These are phyloP conservation scores for Colletotrichum costaricense DNA, from an alignment of 2,329 filamentous ascomycete species.

Conservation along the genomic window DNA sequence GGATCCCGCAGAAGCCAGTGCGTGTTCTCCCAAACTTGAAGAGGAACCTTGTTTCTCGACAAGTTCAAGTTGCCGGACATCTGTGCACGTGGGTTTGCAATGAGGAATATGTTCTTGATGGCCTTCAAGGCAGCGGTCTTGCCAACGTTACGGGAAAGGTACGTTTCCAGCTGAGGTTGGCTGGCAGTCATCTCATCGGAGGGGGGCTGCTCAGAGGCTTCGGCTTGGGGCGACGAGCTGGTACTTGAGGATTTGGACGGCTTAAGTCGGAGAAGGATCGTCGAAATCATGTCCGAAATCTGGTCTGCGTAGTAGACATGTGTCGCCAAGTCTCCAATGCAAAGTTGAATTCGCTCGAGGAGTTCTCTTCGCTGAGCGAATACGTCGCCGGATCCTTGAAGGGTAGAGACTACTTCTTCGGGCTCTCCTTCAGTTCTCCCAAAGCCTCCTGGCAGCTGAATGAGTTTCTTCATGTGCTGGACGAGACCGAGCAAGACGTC, in stretches of 20 bases:
- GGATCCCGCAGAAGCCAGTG: constrained; percentile 90
- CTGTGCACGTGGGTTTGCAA: constrained; percentile 78
- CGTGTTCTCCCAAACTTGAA: constrained; percentile 95
- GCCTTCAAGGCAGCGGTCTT: constrained; percentile 78
- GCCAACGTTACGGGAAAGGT: constrained; percentile 64
- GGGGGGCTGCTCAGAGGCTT: constrained; percentile 56
- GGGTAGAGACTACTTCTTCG: constrained; percentile 45
- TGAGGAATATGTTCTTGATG: constrained; percentile 83
- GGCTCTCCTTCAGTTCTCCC: constrained; percentile 46
- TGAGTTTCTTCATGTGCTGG: constrained; percentile 81
- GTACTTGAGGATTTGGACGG: constrained; percentile 62
- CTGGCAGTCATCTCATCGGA: constrained; percentile 46
- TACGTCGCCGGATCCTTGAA: constrained; percentile 50
- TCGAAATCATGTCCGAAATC: constrained; percentile 91
- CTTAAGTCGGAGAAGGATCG: constrained; percentile 82
- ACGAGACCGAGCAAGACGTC: constrained; percentile 89
- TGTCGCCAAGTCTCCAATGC: constrained; percentile 90
- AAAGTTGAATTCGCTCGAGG: constrained; percentile 74
- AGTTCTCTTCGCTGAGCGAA: constrained; percentile 71
- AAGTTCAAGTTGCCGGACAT: constrained; percentile 71
- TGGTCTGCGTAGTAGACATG: constrained; percentile 98
- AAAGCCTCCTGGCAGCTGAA: constrained; percentile 68
- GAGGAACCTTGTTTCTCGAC: constrained; percentile 78
- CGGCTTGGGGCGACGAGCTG: constrained; percentile 56
- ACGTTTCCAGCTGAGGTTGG: constrained; percentile 59